Conservation (phyloP, 2,329 filamentous ascomycete genomes). For the Trichophyton rubrum region DNA sequence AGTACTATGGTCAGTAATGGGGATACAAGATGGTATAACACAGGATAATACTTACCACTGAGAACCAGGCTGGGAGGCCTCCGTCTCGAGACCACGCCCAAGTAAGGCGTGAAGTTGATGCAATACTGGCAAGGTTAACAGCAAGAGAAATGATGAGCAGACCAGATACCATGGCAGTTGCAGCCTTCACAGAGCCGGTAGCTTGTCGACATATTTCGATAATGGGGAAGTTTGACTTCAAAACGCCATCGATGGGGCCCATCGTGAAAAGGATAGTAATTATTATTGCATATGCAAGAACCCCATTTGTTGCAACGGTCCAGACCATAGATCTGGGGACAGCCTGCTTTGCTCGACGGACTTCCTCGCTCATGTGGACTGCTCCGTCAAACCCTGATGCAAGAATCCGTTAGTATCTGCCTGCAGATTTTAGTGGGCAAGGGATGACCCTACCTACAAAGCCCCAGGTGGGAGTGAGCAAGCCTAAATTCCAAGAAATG, state of each 20-base stretch:
- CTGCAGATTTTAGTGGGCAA: not conserved
- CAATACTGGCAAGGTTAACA: constrained; percentile 32
- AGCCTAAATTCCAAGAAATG: constrained; percentile 28
- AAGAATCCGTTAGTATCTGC: not conserved
- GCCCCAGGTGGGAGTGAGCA: constrained; percentile 24
- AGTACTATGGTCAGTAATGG: constrained; percentile 10
- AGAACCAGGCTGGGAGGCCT: constrained; percentile 31
- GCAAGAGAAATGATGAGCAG: constrained; percentile 30
- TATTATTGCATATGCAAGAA: constrained; percentile 31
- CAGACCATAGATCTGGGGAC: constrained; percentile 37
- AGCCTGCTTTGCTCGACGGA: constrained; percentile 33
- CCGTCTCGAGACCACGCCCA: constrained; percentile 41
- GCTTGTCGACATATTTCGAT: constrained; percentile 32
- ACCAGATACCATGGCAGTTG: constrained; percentile 30
- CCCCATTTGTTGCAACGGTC: constrained; percentile 32
- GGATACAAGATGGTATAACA: not conserved
- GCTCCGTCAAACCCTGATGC: constrained; percentile 35
- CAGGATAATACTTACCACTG: constrained; percentile 15
- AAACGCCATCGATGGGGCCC: constrained; percentile 25
- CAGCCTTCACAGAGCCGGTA: constrained; percentile 30
- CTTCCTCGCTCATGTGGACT: constrained; percentile 39
- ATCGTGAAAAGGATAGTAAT: constrained; percentile 35
- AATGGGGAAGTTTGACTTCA: constrained; percentile 29
- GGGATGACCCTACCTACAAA: constrained; percentile 19
- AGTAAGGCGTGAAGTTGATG: constrained; percentile 37